Conservation (phyloP, 306 rosid genomes). For the Castanospermum australe region DNA sequence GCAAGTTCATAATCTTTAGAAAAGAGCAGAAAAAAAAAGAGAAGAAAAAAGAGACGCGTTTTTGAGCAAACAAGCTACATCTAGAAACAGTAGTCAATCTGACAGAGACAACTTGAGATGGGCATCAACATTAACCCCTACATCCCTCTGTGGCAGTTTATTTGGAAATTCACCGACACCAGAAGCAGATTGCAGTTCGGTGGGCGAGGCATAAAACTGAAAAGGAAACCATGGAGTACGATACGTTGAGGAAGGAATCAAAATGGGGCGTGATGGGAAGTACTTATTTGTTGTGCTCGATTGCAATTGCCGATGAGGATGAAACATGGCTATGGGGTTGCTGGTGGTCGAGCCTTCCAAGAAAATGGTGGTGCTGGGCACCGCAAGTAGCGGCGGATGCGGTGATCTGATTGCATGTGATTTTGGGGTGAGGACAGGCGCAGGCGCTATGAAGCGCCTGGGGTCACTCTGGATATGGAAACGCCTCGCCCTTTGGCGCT, state of each 20-base stretch:
- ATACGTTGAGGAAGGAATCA: not conserved
- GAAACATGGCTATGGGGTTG: not conserved
- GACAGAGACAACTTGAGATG: conserved; percentile 57
- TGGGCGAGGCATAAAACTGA: conserved; percentile 2
- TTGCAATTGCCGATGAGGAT: not conserved
- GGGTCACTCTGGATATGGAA: conserved; percentile 35
- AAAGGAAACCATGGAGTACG: not conserved
- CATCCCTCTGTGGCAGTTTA: conserved; percentile 27
- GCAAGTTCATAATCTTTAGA: not conserved
- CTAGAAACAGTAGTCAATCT: conserved; percentile 19
- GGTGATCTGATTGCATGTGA: conserved; percentile 27
- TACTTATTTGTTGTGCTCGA: not conserved
- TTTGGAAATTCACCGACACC: not conserved
- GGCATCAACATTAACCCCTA: conserved; percentile 58
- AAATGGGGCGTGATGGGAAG: not conserved
- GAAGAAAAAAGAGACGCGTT: not conserved
- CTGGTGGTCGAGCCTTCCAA: not conserved
- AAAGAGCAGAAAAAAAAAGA: not conserved
- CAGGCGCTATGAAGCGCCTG: conserved; percentile 15
- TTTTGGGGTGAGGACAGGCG: not conserved
- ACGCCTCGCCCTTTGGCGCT: conserved; percentile 60
- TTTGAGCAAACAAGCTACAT: not conserved
- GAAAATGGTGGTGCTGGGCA: conserved; percentile 22
- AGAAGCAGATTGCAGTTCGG: conserved; percentile 15
- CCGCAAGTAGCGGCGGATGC: not conserved